phyloP scores from a whole-genome alignment of 179 eudicot species.

The Heliamphora pulchella region DNA sequence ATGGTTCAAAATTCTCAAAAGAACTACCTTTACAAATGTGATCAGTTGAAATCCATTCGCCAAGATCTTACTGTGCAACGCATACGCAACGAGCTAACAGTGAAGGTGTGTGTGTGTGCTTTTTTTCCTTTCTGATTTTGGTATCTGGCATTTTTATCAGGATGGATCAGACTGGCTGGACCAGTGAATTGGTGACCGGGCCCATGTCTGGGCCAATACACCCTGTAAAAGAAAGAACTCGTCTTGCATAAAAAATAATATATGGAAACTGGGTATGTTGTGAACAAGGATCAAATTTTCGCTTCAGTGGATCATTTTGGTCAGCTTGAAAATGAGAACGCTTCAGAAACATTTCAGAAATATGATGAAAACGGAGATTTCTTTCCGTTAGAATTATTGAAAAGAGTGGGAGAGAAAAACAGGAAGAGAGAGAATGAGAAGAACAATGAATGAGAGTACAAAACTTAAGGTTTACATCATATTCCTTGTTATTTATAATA shows the following conservation, averaged over 20 bases:
- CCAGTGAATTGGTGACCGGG: constrained; percentile 12
- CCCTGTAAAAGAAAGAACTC: not conserved
- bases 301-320: no score
- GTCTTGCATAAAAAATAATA: not conserved
- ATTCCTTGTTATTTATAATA: no score
- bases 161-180: not conserved
- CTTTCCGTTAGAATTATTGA: no score
- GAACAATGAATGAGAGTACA: no score
- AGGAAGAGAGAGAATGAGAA: no score
- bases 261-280: not conserved
- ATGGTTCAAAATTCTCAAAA: constrained; percentile 77
- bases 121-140: constrained; percentile 1
- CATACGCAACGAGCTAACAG: constrained; percentile 88
- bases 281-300: not conserved
- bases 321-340: no score
- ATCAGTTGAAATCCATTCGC: constrained; percentile 92
- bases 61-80: constrained; percentile 97
- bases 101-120: constrained; percentile 40
- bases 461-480: no score
- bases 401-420: no score
- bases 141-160: not conserved
- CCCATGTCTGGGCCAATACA: not conserved
- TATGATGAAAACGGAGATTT: no score
- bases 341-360: no score
- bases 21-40: constrained; percentile 85